phyloP scores from a whole-genome alignment of 352 stramenopile species.

The Phytophthora constricta region DNA sequence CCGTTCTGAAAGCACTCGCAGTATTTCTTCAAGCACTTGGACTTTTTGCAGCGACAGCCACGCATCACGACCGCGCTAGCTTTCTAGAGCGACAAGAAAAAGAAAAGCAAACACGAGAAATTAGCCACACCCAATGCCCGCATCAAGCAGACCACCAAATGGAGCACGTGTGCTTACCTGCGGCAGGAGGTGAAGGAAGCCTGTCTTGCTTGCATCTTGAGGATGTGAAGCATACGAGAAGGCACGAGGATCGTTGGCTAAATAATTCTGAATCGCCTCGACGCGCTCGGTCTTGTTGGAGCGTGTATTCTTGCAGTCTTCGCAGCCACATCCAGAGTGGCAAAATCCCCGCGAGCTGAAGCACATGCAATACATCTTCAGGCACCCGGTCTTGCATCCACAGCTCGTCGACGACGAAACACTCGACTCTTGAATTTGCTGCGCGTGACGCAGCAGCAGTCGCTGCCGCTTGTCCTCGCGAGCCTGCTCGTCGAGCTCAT shows the following conservation, averaged over 20 bases:
- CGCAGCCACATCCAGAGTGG: constrained; percentile 68
- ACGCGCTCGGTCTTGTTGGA: constrained; percentile 67
- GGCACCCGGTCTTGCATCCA: constrained; percentile 85
- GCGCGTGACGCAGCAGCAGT: constrained; percentile 59
- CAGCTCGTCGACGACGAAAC: constrained; percentile 78
- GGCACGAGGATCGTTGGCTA: constrained; percentile 75
- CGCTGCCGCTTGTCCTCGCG: constrained; percentile 55
- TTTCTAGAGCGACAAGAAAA: constrained; percentile 61
- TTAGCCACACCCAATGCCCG: background rate
- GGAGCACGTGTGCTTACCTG: constrained; percentile 37
- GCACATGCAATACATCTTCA: constrained; percentile 90
- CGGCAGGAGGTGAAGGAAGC: constrained; percentile 75
- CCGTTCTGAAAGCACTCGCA: constrained; percentile 98
- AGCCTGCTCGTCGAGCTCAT: constrained; percentile 35
- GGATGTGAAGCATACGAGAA: constrained; percentile 69
- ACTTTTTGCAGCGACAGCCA: constrained; percentile 97
- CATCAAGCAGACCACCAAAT: background rate
- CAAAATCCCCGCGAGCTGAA: constrained; percentile 87
- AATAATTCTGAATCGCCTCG: constrained; percentile 76
- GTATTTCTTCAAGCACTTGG: constrained; percentile 98
- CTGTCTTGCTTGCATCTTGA: constrained; percentile 35
- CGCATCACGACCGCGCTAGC: constrained; percentile 75
- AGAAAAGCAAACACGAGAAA: background rate
- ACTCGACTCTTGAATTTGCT: constrained; percentile 78
- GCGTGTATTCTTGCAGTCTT: constrained; percentile 78